These are phyloP conservation scores for Colletotrichum tamarilloi DNA, from an alignment of 2,329 filamentous ascomycete genomes.

Conservation along the genomic window DNA sequence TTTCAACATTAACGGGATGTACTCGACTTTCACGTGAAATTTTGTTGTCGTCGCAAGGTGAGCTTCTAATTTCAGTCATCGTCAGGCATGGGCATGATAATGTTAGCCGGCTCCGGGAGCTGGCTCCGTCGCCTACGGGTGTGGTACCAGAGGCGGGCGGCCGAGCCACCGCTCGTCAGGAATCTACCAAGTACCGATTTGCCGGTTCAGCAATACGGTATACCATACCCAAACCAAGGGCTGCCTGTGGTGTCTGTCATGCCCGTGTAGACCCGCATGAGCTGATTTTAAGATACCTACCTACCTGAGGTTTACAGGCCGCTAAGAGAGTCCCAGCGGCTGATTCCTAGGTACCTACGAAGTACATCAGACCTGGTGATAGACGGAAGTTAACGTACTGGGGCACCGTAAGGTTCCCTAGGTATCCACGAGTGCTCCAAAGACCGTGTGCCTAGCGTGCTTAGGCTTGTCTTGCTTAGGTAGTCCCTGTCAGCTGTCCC, in stretches of 20 bases:
- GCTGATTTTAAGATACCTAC: neutral
- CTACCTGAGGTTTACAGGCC: neutral
- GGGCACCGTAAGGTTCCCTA: neutral
- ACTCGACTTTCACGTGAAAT: neutral
- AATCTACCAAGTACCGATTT: neutral
- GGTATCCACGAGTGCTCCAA: too few relatives aligned
- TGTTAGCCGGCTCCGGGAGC: neutral
- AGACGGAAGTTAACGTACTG: too few relatives aligned
- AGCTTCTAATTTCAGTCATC: neutral
- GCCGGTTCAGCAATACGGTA: too few relatives aligned
- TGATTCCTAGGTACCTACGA: neutral
- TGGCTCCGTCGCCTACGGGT: neutral
- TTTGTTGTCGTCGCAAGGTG: neutral
- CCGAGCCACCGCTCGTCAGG: too few relatives aligned
- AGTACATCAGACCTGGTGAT: too few relatives aligned
- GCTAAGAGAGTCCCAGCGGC: neutral
- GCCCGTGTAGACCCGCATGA: neutral
- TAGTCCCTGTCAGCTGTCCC: neutral
- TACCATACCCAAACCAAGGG: too few relatives aligned
- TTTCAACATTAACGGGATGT: neutral
- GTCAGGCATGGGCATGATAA: neutral
- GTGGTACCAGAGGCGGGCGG: neutral
- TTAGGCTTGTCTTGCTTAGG: neutral
- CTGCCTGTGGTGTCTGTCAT: neutral
- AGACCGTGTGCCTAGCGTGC: neutral